Conservation (phyloP, 148 eudicot species). For the Spergularia bocconei region DNA sequence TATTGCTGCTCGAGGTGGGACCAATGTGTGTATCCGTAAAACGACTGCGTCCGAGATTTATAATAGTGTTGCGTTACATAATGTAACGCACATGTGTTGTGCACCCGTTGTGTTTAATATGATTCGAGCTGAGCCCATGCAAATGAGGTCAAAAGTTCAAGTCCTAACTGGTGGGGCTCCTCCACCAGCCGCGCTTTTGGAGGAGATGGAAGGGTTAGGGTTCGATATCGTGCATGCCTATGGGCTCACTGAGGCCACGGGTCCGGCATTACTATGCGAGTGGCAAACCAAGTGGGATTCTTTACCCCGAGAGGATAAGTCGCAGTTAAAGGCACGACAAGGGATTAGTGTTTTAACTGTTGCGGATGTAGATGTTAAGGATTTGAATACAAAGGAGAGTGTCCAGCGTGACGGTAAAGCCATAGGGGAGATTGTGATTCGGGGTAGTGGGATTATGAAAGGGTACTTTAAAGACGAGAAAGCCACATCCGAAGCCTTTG, state of each 20-base stretch:
- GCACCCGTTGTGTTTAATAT: conserved; percentile 70
- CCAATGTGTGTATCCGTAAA: conserved; percentile 77
- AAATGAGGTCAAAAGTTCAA: conserved; percentile 34
- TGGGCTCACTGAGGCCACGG: conserved; percentile 81
- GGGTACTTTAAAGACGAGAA: conserved; percentile 57
- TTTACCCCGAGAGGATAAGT: conserved; percentile 30
- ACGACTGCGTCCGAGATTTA: conserved; percentile 59
- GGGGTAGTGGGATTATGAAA: conserved; percentile 82
- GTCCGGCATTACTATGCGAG: conserved; percentile 78
- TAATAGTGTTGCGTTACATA: conserved; percentile 36
- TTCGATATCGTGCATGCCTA: conserved; percentile 86
- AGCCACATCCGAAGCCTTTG: conserved; percentile 49
- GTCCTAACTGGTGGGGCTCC: conserved; percentile 84
- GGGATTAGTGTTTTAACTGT: conserved; percentile 58
- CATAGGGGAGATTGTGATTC: conserved; percentile 62
- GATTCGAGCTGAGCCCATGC: conserved; percentile 42
- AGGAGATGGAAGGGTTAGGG: conserved; percentile 53
- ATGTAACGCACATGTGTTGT: conserved; percentile 81
- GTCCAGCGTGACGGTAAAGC: conserved; percentile 61
- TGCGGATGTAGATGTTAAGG: conserved; percentile 61
- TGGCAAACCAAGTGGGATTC: conserved; percentile 66
- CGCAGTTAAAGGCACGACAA: conserved; percentile 60
- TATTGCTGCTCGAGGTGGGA: conserved; percentile 84
- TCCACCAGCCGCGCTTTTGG: conserved; percentile 59
- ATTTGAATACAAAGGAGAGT: conserved; percentile 40